Percentiles rank a stretch among this genome's conserved stretches.
Evolutionary conservation across 163 green algal genomes (phyloP).

Genomic region (Scenedesmus sp.): DNA sequence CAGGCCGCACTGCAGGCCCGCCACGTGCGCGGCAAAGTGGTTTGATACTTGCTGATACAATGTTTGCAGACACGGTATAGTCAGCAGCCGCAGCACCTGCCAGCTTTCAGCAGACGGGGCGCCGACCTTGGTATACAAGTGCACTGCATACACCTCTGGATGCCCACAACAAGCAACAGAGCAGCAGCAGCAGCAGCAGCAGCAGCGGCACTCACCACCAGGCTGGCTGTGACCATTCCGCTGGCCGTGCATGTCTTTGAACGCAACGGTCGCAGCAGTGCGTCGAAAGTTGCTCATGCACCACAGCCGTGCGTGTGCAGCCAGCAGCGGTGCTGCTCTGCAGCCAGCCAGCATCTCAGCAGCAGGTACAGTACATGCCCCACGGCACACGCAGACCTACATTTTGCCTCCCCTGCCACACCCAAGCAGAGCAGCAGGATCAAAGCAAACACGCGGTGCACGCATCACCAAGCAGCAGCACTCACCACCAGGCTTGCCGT

Average conservation of each 20-base stretch:
- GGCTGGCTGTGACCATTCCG: slow-evolving; percentile 85
- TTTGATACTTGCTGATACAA: too few relatives aligned
- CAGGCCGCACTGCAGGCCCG: neutral
- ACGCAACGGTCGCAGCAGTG: too few relatives aligned
- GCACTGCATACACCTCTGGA: too few relatives aligned
- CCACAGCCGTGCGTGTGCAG: too few relatives aligned
- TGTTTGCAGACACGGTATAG: neutral
- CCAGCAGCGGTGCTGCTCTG: too few relatives aligned
- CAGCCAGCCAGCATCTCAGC: neutral
- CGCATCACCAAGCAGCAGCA: neutral
- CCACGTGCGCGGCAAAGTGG: too few relatives aligned
- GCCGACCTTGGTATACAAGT: too few relatives aligned
- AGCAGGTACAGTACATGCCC: neutral
- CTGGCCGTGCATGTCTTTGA: slow-evolving; percentile 33
- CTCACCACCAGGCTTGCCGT: slow-evolving; percentile 73
- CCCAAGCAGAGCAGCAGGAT: neutral
- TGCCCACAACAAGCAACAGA: neutral
- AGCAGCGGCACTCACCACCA: slow-evolving; percentile 64
- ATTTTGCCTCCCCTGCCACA: neutral
- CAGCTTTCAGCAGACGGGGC: neutral
- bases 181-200: neutral
- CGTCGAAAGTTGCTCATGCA: too few relatives aligned
- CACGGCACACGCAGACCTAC: neutral
- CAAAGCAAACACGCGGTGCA: neutral
- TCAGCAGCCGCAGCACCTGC: neutral